Evolutionary conservation across 192 early-diverging fungal species (phyloP).

Genomic region (Chytriomyces sp.): DNA sequence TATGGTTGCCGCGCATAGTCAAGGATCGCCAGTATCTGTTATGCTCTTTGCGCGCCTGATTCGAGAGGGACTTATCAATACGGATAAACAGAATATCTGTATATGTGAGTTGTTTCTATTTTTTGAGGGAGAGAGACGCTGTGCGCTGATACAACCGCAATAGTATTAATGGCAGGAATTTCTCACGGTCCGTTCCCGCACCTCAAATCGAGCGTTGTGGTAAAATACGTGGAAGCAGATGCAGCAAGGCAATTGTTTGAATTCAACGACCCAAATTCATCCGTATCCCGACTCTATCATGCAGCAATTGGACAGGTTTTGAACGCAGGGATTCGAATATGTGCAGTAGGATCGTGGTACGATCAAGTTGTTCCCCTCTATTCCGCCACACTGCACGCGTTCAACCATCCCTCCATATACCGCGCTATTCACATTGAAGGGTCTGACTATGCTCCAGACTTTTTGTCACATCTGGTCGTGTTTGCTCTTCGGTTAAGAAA

Average conservation of each 20-base stretch:
- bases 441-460: conserved; percentile 72
- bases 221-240: conserved; percentile 89
- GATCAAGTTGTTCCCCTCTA: conserved; percentile 95
- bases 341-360: conserved; percentile 85
- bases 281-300: conserved; percentile 72
- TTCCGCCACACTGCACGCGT: conserved; percentile 58
- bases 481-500: conserved; percentile 90
- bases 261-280: conserved; percentile 80
- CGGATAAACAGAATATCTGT: conserved; percentile 70
- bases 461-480: conserved; percentile 83
- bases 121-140: too few relatives aligned
- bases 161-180: conserved; percentile 74
- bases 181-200: conserved; percentile 86
- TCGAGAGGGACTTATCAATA: conserved; percentile 66
- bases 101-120: conserved; percentile 75
- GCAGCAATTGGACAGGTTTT: conserved; percentile 72
- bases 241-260: conserved; percentile 93
- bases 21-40: conserved; percentile 89
- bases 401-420: conserved; percentile 65
- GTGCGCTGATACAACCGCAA: conserved; percentile 55
- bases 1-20: conserved; percentile 89
- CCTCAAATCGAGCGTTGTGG: conserved; percentile 79
- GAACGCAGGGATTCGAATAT: conserved; percentile 70
- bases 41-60: conserved; percentile 79
- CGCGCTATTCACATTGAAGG: conserved; percentile 92